phyloP scores from a whole-genome alignment of 768 basidiomycete genomes.

The Exidia glandulosa region DNA sequence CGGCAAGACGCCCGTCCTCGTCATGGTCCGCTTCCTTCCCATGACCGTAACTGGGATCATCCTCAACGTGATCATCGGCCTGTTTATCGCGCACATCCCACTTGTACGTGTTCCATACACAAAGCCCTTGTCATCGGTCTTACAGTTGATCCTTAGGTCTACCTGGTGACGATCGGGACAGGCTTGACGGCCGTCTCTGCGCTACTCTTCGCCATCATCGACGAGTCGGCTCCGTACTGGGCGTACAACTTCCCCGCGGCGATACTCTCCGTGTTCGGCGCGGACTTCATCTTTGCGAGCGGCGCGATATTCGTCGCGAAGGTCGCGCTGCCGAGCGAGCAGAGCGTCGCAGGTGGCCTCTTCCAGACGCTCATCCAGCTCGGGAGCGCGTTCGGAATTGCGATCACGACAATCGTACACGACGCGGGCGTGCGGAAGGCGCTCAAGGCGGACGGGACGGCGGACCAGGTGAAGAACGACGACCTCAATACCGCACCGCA shows the following conservation, averaged over 20 bases:
- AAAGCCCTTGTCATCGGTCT: not conserved
- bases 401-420: constrained; percentile 62
- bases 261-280: constrained; percentile 55
- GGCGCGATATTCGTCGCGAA: constrained; percentile 70
- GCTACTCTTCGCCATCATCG: constrained; percentile 58
- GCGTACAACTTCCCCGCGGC: constrained; percentile 65
- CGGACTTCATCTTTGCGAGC: constrained; percentile 63
- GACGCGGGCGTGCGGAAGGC: constrained; percentile 34
- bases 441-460: constrained; percentile 22
- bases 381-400: constrained; percentile 59
- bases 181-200: constrained; percentile 44
- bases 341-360: constrained; percentile 17
- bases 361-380: constrained; percentile 29
- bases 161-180: constrained; percentile 38
- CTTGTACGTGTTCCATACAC: constrained; percentile 43
- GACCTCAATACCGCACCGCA: constrained; percentile 20
- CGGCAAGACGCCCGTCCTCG: constrained; percentile 34
- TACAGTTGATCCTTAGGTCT: constrained; percentile 1
- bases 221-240: constrained; percentile 53
- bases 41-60: constrained; percentile 56
- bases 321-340: constrained; percentile 53
- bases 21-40: constrained; percentile 58
- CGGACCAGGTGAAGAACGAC: constrained; percentile 11
- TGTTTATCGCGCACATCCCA: constrained; percentile 44
- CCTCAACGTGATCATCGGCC: constrained; percentile 55